phyloP scores from a whole-genome alignment of 2,329 filamentous ascomycete species.

The Fusarium sublunatum region DNA sequence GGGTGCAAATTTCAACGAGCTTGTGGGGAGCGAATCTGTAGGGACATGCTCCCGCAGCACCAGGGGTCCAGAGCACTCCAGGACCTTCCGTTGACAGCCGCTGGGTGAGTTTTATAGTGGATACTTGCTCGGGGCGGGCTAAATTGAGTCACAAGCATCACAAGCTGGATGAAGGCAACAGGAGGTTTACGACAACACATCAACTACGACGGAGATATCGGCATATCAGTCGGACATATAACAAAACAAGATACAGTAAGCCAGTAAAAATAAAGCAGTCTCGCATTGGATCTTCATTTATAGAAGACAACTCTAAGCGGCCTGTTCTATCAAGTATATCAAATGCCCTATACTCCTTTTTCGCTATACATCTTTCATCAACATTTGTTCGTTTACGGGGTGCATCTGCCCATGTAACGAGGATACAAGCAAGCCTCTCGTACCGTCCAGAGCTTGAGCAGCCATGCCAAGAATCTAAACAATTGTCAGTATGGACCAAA shows the following conservation, averaged over 20 bases:
- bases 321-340: slow-evolving; percentile 28
- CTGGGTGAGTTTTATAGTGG: slow-evolving; percentile 27
- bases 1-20: slow-evolving; percentile 40
- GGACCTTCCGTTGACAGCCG: slow-evolving; percentile 39
- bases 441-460: slow-evolving; percentile 72
- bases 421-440: slow-evolving; percentile 79
- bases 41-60: slow-evolving; percentile 29
- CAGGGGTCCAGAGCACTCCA: slow-evolving; percentile 28
- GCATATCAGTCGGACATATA: slow-evolving; percentile 5
- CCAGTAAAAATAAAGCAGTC: slow-evolving; percentile 26
- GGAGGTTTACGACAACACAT: slow-evolving; percentile 14
- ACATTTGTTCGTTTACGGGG: slow-evolving; percentile 63
- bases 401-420: slow-evolving; percentile 83
- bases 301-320: slow-evolving; percentile 23
- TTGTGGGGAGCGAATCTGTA: slow-evolving; percentile 43
- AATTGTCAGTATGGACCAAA: slow-evolving; percentile 9
- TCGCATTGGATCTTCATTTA: slow-evolving; percentile 17
- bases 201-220: slow-evolving; percentile 15
- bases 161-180: slow-evolving; percentile 7
- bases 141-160: background rate
- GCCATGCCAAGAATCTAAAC: slow-evolving; percentile 67
- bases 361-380: slow-evolving; percentile 28
- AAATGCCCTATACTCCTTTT: slow-evolving; percentile 31
- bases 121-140: background rate
- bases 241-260: background rate